Base-by-base conservation (phyloP, 345 rosid genomes). In the Corchorus olitorius region DNA sequence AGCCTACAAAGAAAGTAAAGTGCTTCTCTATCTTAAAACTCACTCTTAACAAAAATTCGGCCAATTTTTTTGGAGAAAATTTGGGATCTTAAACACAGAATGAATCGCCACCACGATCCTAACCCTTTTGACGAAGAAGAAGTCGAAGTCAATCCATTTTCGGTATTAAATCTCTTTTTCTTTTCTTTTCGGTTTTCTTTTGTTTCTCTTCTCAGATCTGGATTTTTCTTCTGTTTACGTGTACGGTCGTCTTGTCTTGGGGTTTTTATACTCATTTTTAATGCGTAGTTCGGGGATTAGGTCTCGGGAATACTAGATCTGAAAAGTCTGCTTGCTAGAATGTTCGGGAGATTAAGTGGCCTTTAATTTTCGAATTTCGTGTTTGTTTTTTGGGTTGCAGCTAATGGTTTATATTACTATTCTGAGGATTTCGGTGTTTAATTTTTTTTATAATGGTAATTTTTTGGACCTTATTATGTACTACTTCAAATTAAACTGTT, bases 111-210 rank as follows among this genome's bases (percentile, higher is more conserved):
- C 87, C 84, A 81, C 78, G 99, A 95, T 74, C 98, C 98, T 48
- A 95, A 93, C 64, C 98, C 99, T 12, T 92, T 95, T 80, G 98
- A 95, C 46, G 99, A 95, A 74, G 97, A 95, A 74, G 89, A 87
- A 81, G 93, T 93, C 87, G 89, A 87, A 81, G 93, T 93, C 87
- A 93, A 95, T 93, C 99, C 98, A 4, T 95, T 95, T 79, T 95
- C 99, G 86, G 99, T 95, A 88, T 64, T 58, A 22, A 1, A 19
- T 73, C 66, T 61, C 48, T 59, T 43, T 63, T 17, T 19, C 6
- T 68, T 49, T n/a, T n/a, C n/a, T n/a, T 33, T 17, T 37, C 35
- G 27, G 7, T 72, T 4, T 60, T 34, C 68, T 19, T 58, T 33
- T 33, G 19, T 66, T 46, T 60, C n/a, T 58, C 15, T 50, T 50